Conservation (phyloP, 176 grass and related monocot genomes). For the Triticum urartu region DNA sequence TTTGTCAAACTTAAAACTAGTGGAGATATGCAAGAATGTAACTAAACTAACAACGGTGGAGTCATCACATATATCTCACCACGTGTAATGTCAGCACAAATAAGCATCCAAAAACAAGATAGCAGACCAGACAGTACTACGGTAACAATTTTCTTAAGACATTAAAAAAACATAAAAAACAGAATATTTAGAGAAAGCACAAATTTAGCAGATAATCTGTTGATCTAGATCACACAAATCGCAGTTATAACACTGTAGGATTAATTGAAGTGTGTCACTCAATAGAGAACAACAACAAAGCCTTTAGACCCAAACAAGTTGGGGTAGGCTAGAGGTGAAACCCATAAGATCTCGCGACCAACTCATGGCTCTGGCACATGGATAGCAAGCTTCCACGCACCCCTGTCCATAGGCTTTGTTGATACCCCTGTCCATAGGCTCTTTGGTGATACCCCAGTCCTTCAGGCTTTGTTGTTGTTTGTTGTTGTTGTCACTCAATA, state of each 20-base stretch:
- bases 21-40: constrained; percentile 27
- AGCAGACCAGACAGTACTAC: neutral
- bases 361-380: no score
- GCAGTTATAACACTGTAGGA: neutral
- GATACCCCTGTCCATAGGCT: no score
- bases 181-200: constrained; percentile 28
- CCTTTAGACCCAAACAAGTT: no score
- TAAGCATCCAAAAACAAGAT: constrained; percentile 31
- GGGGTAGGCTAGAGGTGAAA: no score
- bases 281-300: neutral
- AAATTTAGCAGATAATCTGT: constrained; percentile 21
- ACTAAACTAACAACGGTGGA: neutral
- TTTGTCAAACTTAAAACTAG: constrained; percentile 23
- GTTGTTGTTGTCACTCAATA: neutral
- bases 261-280: neutral
- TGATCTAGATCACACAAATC: constrained; percentile 22
- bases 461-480: no score
- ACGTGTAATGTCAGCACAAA: constrained; percentile 14
- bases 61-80: neutral
- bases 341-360: no score
- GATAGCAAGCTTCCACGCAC: no score
- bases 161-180: neutral
- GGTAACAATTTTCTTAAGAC: neutral
- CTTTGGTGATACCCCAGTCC: no score
- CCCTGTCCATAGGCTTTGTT: no score